These are phyloP conservation scores for Malassezia dermatis DNA, from an alignment of 1,284 basidiomycete genomes.

Conservation along the genomic window DNA sequence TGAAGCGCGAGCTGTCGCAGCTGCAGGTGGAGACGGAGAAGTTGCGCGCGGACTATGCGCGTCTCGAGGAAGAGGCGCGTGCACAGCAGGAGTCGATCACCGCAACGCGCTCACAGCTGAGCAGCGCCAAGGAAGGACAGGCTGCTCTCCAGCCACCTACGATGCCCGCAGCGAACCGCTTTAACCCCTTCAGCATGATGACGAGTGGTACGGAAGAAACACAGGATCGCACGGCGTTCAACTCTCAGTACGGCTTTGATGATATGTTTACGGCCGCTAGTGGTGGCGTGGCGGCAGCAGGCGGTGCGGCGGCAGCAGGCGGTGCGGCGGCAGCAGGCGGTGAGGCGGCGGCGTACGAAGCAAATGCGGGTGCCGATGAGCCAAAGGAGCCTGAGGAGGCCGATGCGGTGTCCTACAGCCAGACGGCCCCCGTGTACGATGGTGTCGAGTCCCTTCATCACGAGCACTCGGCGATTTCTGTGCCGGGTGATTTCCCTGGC, in stretches of 20 bases:
- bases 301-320: not conserved
- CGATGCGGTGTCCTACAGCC: not conserved
- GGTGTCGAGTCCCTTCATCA: not conserved
- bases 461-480: not conserved
- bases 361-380: not conserved
- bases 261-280: constrained; percentile 2
- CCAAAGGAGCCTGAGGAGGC: not conserved
- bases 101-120: constrained; percentile 87
- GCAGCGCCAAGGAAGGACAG: constrained; percentile 68
- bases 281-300: not conserved
- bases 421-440: not conserved
- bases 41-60: constrained; percentile 70
- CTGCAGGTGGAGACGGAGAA: constrained; percentile 63
- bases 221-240: constrained; percentile 50
- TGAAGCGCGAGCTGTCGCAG: constrained; percentile 74
- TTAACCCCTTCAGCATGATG: constrained; percentile 78
- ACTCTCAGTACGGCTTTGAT: constrained; percentile 13
- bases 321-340: not conserved
- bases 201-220: not conserved
- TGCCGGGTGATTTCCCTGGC: not conserved
- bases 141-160: constrained; percentile 52
- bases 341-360: not conserved
- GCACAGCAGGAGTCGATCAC: constrained; percentile 90
- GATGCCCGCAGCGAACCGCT: not conserved
- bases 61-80: constrained; percentile 80